A percentile compares a stretch with the other conserved stretches of the same genome.
phyloP scores from a whole-genome alignment of 805 yeast genomes.

The Ascoidea asiatica region DNA sequence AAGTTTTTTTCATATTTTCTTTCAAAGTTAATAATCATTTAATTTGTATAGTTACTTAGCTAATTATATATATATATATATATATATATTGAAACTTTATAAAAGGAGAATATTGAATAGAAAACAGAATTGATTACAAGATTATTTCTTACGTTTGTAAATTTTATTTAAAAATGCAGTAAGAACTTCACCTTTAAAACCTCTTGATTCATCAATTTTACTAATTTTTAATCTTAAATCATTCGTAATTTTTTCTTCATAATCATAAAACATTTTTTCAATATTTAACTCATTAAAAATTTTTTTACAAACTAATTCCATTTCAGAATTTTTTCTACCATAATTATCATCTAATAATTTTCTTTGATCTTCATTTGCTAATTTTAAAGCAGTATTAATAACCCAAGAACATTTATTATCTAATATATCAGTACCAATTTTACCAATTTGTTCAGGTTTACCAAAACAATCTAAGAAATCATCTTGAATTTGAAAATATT shows the following conservation, averaged over 20 bases:
- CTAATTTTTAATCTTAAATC: conserved; percentile 53
- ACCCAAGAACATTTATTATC: conserved; percentile 99
- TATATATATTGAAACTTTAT: no score
- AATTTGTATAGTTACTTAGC: no score
- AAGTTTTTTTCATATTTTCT: neutral
- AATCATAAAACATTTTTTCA: conserved; percentile 55
- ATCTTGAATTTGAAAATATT: conserved; percentile 97
- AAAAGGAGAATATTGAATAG: no score
- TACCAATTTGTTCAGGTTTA: conserved; percentile 93
- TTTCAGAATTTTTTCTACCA: conserved; percentile 61
- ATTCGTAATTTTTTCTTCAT: conserved; percentile 67
- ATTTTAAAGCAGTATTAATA: conserved; percentile 78
- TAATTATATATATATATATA: no score
- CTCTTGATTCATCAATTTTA: conserved; percentile 76
- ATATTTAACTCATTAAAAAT: conserved; percentile 65
- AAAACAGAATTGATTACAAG: no score
- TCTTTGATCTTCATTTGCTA: conserved; percentile 74
- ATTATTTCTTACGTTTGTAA: conserved; percentile 82
- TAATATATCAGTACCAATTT: conserved; percentile 95
- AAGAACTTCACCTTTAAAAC: conserved; percentile 84
- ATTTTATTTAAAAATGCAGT: conserved; percentile 77
- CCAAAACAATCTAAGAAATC: conserved; percentile 96
- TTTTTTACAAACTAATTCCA: conserved; percentile 57
- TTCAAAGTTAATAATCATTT: neutral
- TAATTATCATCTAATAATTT: conserved; percentile 72